phyloP scores from a whole-genome alignment of 495 filamentous ascomycete species.

The Jackrogersella multiformis region DNA sequence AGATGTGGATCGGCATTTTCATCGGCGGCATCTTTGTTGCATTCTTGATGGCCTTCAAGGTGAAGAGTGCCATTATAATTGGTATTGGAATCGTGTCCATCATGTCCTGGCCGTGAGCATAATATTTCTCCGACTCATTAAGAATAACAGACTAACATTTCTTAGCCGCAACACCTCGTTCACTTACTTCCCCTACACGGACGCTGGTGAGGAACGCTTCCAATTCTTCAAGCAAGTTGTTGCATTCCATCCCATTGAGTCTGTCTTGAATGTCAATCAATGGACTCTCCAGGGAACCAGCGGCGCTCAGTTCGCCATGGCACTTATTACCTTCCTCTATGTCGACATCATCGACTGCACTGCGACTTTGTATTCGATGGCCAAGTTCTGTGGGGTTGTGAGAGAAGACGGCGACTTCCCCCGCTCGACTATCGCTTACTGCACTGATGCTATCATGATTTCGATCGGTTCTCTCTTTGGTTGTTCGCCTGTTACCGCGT shows the following conservation, averaged over 20 bases:
- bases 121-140: not conserved
- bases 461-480: conserved; percentile 81
- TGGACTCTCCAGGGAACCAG: conserved; percentile 66
- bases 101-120: conserved; percentile 75
- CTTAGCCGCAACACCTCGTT: conserved; percentile 69
- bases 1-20: conserved; percentile 82
- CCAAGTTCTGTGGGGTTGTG: conserved; percentile 71
- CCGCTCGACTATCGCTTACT: conserved; percentile 55
- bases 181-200: conserved; percentile 80
- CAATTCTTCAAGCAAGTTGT: conserved; percentile 83
- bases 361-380: conserved; percentile 81
- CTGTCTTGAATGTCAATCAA: conserved; percentile 69
- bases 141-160: conserved; percentile 28
- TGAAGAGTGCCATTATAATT: conserved; percentile 82
- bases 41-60: conserved; percentile 79
- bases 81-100: conserved; percentile 84
- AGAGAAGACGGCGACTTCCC: conserved; percentile 69
- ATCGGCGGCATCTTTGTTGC: conserved; percentile 79
- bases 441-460: conserved; percentile 74
- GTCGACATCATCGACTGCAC: conserved; percentile 80
- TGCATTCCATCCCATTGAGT: conserved; percentile 77
- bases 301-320: conserved; percentile 72
- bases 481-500: conserved; percentile 78
- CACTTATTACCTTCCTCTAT: conserved; percentile 85
- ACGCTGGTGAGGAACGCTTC: conserved; percentile 69